A percentile compares a stretch with the other conserved stretches of the same genome.
phyloP scores from a whole-genome alignment of 129 eudicot genomes.

The Apium graveolens region DNA sequence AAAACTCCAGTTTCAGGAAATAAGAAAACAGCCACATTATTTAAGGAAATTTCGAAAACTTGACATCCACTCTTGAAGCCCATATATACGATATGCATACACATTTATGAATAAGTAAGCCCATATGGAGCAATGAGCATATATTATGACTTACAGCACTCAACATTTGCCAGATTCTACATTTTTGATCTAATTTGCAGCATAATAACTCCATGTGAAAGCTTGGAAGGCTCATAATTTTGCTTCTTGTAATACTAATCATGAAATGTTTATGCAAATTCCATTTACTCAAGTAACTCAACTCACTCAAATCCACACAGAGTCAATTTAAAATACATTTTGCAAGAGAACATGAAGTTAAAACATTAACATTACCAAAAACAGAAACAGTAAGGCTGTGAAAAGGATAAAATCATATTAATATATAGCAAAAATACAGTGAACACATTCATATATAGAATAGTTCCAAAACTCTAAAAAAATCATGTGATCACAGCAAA shows the following conservation, averaged over 20 bases:
- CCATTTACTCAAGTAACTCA: background rate
- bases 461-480: background rate
- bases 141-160: background rate
- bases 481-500: background rate
- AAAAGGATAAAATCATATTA: background rate
- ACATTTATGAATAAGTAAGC: background rate
- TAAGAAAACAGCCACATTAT: background rate
- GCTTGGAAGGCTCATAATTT: background rate
- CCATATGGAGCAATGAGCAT: background rate
- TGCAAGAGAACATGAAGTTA: background rate
- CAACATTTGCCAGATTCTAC: background rate
- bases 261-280: background rate
- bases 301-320: background rate
- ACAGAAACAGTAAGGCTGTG: background rate
- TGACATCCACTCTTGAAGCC: background rate
- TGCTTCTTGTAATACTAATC: background rate
- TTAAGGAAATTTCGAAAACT: background rate
- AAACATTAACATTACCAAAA: background rate
- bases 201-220: background rate
- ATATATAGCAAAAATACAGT: background rate
- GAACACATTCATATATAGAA: background rate
- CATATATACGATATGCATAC: background rate
- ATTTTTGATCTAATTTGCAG: background rate
- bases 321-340: background rate
- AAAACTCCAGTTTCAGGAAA: background rate